Percentiles rank a stretch among this genome's conserved stretches.
Evolutionary conservation across 805 yeast genomes (phyloP).

Genomic region (Osmozyma mogii): DNA sequence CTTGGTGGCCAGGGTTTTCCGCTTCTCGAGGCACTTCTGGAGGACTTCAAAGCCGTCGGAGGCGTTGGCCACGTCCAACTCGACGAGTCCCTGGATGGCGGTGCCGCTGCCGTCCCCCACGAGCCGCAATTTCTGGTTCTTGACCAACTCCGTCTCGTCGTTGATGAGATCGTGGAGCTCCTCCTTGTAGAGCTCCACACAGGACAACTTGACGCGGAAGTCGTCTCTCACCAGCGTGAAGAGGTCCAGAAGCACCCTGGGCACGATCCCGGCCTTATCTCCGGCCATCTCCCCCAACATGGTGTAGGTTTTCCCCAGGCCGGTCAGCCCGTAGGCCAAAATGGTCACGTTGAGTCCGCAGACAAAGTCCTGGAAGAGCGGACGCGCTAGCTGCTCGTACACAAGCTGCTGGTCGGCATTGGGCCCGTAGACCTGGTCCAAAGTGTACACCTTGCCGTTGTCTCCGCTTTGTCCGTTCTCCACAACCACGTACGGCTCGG

Average conservation of each 20-base stretch:
- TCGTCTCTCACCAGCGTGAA: conserved; percentile 47
- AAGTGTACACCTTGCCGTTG: conserved; percentile 38
- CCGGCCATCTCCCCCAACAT: conserved; percentile 46
- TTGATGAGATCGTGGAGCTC: conserved; percentile 67
- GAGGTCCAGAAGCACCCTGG: conserved; percentile 38
- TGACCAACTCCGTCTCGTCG: conserved; percentile 28
- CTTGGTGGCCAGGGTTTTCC: conserved; percentile 67
- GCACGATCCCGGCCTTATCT: conserved; percentile 51
- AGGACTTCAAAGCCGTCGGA: conserved; percentile 49
- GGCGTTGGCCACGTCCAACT: conserved; percentile 46
- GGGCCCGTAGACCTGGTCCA: conserved; percentile 80
- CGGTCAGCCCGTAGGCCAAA: conserved; percentile 77
- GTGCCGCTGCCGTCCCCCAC: conserved; percentile 21
- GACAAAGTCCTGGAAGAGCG: conserved; percentile 60
- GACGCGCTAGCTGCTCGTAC: conserved; percentile 64
- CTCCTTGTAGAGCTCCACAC: conserved; percentile 81
- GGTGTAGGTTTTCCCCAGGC: conserved; percentile 79
- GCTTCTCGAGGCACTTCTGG: conserved; percentile 46
- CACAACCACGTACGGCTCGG: too few relatives aligned
- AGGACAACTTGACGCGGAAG: conserved; percentile 66
- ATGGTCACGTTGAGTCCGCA: conserved; percentile 63
- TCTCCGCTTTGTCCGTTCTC: too few relatives aligned
- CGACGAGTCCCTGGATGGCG: conserved; percentile 57
- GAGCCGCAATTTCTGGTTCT: conserved; percentile 22
- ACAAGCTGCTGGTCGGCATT: conserved; percentile 64